These are phyloP conservation scores for Solanum ossicruentum DNA, from an alignment of 257 asterid genomes.

Conservation along the genomic window DNA sequence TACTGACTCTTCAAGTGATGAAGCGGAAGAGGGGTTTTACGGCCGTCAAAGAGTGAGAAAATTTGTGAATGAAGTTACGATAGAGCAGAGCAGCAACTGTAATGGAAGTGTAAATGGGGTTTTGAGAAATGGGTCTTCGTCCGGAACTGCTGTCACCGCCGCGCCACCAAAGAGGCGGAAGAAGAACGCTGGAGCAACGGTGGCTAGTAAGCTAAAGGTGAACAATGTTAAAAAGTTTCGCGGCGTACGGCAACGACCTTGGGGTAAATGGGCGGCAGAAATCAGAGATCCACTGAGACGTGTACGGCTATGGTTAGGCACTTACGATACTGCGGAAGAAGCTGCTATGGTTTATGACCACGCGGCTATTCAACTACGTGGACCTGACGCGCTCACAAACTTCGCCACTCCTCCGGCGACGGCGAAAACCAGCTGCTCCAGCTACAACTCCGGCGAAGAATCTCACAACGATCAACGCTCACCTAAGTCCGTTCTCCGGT, in stretches of 20 bases:
- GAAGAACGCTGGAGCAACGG: conserved; percentile 13
- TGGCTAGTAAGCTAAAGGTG: conserved; percentile 3
- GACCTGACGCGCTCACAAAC: conserved; percentile 88
- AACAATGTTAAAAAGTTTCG: conserved; percentile 42
- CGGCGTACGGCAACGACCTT: conserved; percentile 89
- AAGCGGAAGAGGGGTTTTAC: conserved; percentile 13
- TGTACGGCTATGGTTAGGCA: conserved; percentile 84
- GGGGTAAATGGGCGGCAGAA: conserved; percentile 99
- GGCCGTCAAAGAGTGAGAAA: conserved; percentile 44
- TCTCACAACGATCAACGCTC: conserved; percentile 40
- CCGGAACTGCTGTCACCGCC: neutral
- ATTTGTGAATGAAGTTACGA: conserved; percentile 53
- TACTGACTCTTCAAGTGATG: conserved; percentile 85
- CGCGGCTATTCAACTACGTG: conserved; percentile 93
- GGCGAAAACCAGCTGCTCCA: conserved; percentile 19
- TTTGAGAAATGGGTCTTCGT: conserved; percentile 2
- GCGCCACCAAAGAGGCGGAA: conserved; percentile 19
- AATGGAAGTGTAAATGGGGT: conserved; percentile 8
- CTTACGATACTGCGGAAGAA: conserved; percentile 92
- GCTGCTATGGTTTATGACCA: conserved; percentile 98
- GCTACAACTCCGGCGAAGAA: conserved; percentile 68
- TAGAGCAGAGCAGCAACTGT: conserved; percentile 15
- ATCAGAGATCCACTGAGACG: conserved; percentile 80
- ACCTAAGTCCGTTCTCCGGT: conserved; percentile 70
- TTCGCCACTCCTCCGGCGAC: conserved; percentile 30